These are phyloP conservation scores for Tuber umbilicatum DNA, from an alignment of 495 filamentous ascomycete species.

Conservation along the genomic window DNA sequence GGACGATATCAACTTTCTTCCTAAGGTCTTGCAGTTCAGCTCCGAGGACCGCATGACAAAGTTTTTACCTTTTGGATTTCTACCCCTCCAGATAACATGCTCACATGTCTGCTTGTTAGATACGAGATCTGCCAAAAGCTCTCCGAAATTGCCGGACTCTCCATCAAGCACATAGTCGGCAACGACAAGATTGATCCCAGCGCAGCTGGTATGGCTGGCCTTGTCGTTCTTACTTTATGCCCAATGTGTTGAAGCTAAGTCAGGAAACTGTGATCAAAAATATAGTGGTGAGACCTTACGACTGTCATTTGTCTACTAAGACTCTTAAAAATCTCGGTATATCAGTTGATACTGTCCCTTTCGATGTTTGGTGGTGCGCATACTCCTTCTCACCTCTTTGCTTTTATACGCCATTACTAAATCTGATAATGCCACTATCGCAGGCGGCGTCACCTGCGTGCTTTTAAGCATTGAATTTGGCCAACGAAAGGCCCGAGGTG, in stretches of 20 bases:
- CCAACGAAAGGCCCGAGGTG: neutral
- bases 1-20: constrained; percentile 49
- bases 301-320: constrained; percentile 78
- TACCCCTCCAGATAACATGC: neutral
- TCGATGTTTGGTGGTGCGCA: constrained; percentile 76
- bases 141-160: constrained; percentile 71
- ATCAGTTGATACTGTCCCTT: constrained; percentile 66
- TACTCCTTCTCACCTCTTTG: neutral
- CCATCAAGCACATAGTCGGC: constrained; percentile 61
- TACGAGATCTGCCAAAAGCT: constrained; percentile 81
- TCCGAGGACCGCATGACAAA: constrained; percentile 84
- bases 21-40: constrained; percentile 75
- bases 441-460: constrained; percentile 37
- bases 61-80: constrained; percentile 12
- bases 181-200: constrained; percentile 73
- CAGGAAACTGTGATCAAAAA: neutral
- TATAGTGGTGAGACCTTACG: constrained; percentile 60
- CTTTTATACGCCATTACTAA: neutral
- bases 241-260: constrained; percentile 12
- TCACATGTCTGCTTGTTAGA: constrained; percentile 15
- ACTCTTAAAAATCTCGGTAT: constrained; percentile 69
- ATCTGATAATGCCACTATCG: constrained; percentile 11
- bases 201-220: constrained; percentile 55
- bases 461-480: constrained; percentile 31
- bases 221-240: neutral